phyloP scores from a whole-genome alignment of 179 eudicot species.

The Beta macrorhiza region DNA sequence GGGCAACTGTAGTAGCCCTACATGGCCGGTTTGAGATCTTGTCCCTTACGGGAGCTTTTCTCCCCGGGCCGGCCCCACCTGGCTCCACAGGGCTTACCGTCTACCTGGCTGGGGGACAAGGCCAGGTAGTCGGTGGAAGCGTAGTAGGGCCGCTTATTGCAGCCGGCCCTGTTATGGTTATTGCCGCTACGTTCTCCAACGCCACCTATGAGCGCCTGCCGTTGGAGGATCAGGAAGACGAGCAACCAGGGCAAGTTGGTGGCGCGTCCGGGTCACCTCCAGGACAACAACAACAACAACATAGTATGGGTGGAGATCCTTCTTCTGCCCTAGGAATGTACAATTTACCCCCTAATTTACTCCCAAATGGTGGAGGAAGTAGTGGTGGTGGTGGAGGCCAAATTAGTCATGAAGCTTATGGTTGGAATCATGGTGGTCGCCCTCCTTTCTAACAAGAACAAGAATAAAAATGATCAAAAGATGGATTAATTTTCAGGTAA shows the following conservation, averaged over 20 bases:
- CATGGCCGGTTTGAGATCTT: conserved; percentile 79
- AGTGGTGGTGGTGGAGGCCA: conserved; percentile 16
- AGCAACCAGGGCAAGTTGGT: background rate
- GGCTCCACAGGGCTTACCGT: conserved; percentile 48
- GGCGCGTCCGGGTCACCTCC: conserved; percentile 37
- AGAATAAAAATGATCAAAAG: background rate
- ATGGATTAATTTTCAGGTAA: conserved; percentile 18
- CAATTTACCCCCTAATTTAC: conserved; percentile 37
- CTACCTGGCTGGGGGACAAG: conserved; percentile 76
- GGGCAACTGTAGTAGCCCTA: conserved; percentile 60
- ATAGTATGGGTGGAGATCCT: conserved; percentile 30
- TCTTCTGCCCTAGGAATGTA: conserved; percentile 33
- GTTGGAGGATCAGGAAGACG: conserved; percentile 42
- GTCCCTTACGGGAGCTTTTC: conserved; percentile 62
- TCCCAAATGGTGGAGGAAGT: conserved; percentile 27
- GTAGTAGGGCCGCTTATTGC: conserved; percentile 63
- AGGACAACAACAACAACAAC: conserved; percentile 27
- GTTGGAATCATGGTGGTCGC: conserved; percentile 39
- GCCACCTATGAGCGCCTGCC: conserved; percentile 62
- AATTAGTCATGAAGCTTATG: conserved; percentile 37
- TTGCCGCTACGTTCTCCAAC: conserved; percentile 65
- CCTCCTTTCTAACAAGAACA: conserved; percentile 36
- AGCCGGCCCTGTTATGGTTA: conserved; percentile 56
- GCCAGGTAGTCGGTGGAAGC: conserved; percentile 73
- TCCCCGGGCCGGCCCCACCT: conserved; percentile 38